Evolutionary conservation across 1,139 yeast genomes (phyloP), one percentile per base, ranked within the genome.

Genomic region (Sugiyamaella sp.): DNA sequence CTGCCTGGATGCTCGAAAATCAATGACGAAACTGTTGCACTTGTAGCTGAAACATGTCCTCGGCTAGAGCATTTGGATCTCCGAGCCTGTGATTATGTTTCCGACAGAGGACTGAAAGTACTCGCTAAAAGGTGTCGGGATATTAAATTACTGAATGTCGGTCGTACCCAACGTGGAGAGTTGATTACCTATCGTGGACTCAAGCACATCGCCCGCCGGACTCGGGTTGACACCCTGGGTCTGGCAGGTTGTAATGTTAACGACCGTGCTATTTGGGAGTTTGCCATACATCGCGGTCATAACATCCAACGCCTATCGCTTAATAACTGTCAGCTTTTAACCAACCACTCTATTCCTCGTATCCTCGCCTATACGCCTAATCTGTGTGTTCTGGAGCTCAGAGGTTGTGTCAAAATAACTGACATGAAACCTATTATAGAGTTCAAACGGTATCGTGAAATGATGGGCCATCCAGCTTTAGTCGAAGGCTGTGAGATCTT

Each of bases 231-330:
- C 47, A 90, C 97, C 0, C 74, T 91, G 46, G 98, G 98, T 0
- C 72, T 89, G 14, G 97, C 98, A 0, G 98, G 98, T 5, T 89
- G 97, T 68, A 76, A 80, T 53, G 78, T 91, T 24, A 81, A 87
- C 17, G 97, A 91, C 71, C 77, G 82, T 46, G 76, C 86, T 4
- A 72, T 91, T 22, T 89, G 96, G 95, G 93, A 87, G 64, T 72
- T 90, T 44, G 93, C 93, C 0, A 69, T 79, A 21, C 70, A 76
- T 57, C 79, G 87, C 55, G 86, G 88, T 33, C 66, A 67, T 1
- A 64, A 72, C 2, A 66, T 91, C 4, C 83, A 82, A 63, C 76
- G 97, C 52, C 73, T 91, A 37, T 86, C 96, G 10, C 69, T 91
- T 45, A 91, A 91, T 70, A 84, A 85, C 63, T 91, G 98, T 68